Base-by-base conservation (phyloP, 2,329 filamentous ascomycete species). In the Dactylellina haptotyla region DNA sequence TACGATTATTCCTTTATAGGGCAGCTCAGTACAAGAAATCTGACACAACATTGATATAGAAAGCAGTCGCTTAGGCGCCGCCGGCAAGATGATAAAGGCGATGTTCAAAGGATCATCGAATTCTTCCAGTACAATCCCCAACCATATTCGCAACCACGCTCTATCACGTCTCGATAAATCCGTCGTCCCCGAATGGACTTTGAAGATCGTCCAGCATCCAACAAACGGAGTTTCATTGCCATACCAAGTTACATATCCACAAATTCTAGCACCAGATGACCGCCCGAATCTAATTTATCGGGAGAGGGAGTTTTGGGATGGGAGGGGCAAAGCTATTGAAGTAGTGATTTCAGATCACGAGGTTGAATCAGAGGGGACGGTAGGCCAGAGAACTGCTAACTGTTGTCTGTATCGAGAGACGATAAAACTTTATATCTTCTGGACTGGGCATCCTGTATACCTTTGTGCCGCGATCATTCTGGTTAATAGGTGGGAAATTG, bases 401-500 rank as follows among this genome's bases (percentile, higher is more conserved):
- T 1, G 18, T 9, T 51, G 48, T 9, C 32, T 51, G 26, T 51
- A 51, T 10, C 14, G 18, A 16, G 48, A 51, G 25, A 51, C 26
- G 25, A 26, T 51, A 25, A 51, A 51, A 16, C 32, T 25, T 32
- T 51, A 30, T 32, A 51, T 51, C 25, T 51, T 51, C 18, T 51
- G 48, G 48, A 51, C 48, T 12, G 48, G 48, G 25, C 48, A 51
- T 51, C 48, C 48, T 1, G 48, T 51, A 9, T 51, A 30, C 26
- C 48, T 51, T 9, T 51, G 48, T 16, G 48, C 32, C 6, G 48
- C 25, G 4, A 26, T 51, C 5, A 18, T 51, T 32, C 16, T 51
- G 25, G 48, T 51, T 4, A 51, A 51, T 32, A 25, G 25, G 4
- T 23, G 16, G 20, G 43, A 48, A n/a, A 48, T 6, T 9, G 39